These are phyloP conservation scores for Scheffersomyces spartinae DNA, from an alignment of 805 yeast genomes.

Conservation along the genomic window DNA sequence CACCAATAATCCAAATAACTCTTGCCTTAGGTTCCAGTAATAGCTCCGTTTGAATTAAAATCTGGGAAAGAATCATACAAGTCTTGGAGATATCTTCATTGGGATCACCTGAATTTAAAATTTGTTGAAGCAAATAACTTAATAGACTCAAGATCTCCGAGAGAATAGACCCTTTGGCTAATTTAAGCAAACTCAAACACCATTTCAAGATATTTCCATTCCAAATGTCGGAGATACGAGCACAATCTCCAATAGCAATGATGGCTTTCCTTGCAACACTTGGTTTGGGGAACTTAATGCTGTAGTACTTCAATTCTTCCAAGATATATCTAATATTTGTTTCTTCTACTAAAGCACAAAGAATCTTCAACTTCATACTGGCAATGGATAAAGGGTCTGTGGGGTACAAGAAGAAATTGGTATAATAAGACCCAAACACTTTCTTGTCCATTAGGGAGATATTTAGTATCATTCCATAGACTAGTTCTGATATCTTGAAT, in stretches of 20 bases:
- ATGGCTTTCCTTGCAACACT: conserved; percentile 36
- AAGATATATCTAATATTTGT: conserved; percentile 40
- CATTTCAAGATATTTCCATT: conserved; percentile 47
- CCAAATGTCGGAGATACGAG: conserved; percentile 37
- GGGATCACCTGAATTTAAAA: conserved; percentile 35
- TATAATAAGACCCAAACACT: conserved; percentile 22
- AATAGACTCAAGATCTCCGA: conserved; percentile 65
- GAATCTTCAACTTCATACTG: conserved; percentile 45
- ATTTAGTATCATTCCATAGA: conserved; percentile 37
- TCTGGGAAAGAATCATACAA: conserved; percentile 11
- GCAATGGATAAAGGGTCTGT: conserved; percentile 36
- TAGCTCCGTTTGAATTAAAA: conserved; percentile 30
- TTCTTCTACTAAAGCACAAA: conserved; percentile 47
- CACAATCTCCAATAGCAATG: conserved; percentile 50
- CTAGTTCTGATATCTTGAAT: conserved; percentile 14
- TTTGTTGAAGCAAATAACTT: conserved; percentile 57
- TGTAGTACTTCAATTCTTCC: conserved; percentile 53
- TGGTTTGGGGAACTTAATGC: conserved; percentile 18
- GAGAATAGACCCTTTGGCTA: conserved; percentile 23
- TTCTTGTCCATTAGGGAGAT: conserved; percentile 21
- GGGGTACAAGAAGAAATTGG: conserved; percentile 45
- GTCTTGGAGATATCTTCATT: conserved; percentile 45
- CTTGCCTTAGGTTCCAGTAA: conserved; percentile 82
- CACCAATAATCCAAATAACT: conserved; percentile 87
- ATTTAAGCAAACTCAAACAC: conserved; percentile 41